Evolutionary conservation across 2,329 filamentous ascomycete species (phyloP).

Genomic region (Sporothrix sp.): DNA sequence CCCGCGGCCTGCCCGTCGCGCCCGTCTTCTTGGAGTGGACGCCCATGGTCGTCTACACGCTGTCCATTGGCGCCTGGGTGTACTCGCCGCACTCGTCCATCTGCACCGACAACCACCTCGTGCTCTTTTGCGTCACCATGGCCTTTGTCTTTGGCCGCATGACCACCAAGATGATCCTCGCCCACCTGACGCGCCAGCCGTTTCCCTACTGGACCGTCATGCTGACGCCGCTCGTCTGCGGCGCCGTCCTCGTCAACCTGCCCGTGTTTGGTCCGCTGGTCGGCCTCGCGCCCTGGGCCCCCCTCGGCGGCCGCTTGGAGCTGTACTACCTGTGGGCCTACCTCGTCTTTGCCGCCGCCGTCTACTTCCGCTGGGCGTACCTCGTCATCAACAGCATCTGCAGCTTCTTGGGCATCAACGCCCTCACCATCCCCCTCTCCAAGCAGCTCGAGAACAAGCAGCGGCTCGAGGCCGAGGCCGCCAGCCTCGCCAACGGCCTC

Average conservation of each 20-base stretch:
- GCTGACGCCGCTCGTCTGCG: slow-evolving; percentile 75
- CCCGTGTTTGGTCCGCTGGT: slow-evolving; percentile 57
- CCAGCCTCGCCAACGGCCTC: not conserved
- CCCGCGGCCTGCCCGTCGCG: slow-evolving; percentile 60
- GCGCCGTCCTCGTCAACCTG: slow-evolving; percentile 73
- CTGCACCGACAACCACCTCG: slow-evolving; percentile 73
- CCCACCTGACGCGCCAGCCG: slow-evolving; percentile 83
- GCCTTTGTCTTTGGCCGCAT: slow-evolving; percentile 96
- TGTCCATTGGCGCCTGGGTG: slow-evolving; percentile 70
- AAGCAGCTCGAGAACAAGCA: slow-evolving; percentile 48
- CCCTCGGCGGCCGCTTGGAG: slow-evolving; percentile 57
- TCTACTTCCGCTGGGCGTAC: slow-evolving; percentile 88
- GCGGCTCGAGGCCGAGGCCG: slow-evolving; percentile 25
- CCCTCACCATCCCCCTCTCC: slow-evolving; percentile 67
- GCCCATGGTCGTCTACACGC: slow-evolving; percentile 74
- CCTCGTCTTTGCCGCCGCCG: slow-evolving; percentile 70
- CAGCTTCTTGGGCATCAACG: slow-evolving; percentile 85
- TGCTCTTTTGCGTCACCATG: slow-evolving; percentile 87
- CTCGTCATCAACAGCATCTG: slow-evolving; percentile 88
- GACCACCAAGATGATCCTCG: slow-evolving; percentile 98
- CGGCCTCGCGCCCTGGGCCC: slow-evolving; percentile 26
- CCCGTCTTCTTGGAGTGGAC: slow-evolving; percentile 92
- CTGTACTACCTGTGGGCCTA: slow-evolving; percentile 75
- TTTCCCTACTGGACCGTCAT: slow-evolving; percentile 97
- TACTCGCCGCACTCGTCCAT: slow-evolving; percentile 81